phyloP scores from a whole-genome alignment of 2,329 filamentous ascomycete species.

The Pyrenochaeta sp. region DNA sequence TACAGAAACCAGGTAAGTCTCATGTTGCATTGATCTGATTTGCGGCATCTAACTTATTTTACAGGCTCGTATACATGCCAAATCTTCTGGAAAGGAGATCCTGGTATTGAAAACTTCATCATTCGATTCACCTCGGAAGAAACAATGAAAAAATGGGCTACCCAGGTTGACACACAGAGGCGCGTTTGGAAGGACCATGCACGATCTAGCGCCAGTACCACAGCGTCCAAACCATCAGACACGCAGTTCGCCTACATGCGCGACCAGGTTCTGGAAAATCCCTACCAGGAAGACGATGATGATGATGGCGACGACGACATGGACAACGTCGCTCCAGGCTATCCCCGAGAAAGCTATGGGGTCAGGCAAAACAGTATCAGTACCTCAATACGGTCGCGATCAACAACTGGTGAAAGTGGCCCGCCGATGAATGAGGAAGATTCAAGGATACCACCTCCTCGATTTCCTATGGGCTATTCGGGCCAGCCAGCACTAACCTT shows the following conservation, averaged over 20 bases:
- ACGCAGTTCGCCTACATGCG: conserved; percentile 85
- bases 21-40: not conserved
- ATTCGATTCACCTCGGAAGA: conserved; percentile 94
- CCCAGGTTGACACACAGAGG: conserved; percentile 79
- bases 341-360: conserved; percentile 57
- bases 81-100: conserved; percentile 98
- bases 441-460: conserved; percentile 69
- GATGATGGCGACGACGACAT: conserved; percentile 62
- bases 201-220: conserved; percentile 60
- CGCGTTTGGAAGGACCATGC: conserved; percentile 57
- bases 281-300: conserved; percentile 73
- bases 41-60: conserved; percentile 3
- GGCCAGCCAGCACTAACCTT: conserved; percentile 69
- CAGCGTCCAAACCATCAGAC: conserved; percentile 64
- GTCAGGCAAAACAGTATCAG: conserved; percentile 75
- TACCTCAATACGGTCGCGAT: conserved; percentile 77
- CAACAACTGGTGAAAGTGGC: conserved; percentile 75
- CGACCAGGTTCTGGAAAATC: conserved; percentile 78
- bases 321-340: conserved; percentile 48
- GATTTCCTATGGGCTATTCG: conserved; percentile 72
- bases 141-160: conserved; percentile 90
- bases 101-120: conserved; percentile 93
- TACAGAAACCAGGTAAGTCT: conserved; percentile 81
- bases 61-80: conserved; percentile 91
- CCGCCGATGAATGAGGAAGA: conserved; percentile 57